Evolutionary conservation across 2,329 filamentous ascomycete genomes (phyloP).

Genomic region (Phialocephala sp.): DNA sequence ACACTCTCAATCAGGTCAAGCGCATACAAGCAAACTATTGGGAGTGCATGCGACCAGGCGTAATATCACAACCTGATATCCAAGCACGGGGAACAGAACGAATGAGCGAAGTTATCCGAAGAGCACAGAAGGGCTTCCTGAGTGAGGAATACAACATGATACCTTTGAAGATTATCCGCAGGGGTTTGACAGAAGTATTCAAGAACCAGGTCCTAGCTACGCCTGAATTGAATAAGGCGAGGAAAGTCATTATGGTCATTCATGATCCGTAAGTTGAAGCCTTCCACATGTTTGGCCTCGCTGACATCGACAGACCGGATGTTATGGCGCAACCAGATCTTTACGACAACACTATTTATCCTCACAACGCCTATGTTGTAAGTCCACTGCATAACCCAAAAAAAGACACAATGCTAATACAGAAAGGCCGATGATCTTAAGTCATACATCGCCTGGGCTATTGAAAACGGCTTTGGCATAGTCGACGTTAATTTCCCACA

Average conservation of each 20-base stretch:
- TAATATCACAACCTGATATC: slow-evolving; percentile 60
- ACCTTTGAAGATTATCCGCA: slow-evolving; percentile 78
- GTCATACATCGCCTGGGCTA: slow-evolving; percentile 84
- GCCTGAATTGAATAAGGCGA: slow-evolving; percentile 67
- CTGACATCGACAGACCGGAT: slow-evolving; percentile 60
- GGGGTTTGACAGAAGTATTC: slow-evolving; percentile 75
- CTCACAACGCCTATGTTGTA: slow-evolving; percentile 90
- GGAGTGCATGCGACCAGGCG: slow-evolving; percentile 81
- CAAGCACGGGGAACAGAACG: slow-evolving; percentile 61
- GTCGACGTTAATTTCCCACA: slow-evolving; percentile 92
- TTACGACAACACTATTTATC: slow-evolving; percentile 74
- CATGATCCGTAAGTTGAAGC: slow-evolving; percentile 77
- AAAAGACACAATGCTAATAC: not conserved
- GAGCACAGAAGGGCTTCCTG: slow-evolving; percentile 74
- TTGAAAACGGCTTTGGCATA: slow-evolving; percentile 76
- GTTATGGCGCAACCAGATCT: slow-evolving; percentile 70
- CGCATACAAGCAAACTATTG: slow-evolving; percentile 74
- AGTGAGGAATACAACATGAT: slow-evolving; percentile 78
- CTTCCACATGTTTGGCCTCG: too few species aligned
- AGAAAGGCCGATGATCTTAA: slow-evolving; percentile 78
- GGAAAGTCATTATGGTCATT: slow-evolving; percentile 80
- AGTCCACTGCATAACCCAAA: slow-evolving; percentile 47
- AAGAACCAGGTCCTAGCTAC: slow-evolving; percentile 88
- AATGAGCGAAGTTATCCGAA: slow-evolving; percentile 80
- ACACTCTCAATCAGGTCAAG: slow-evolving; percentile 63